A percentile compares a stretch with the other conserved stretches of the same genome.
These are phyloP conservation scores for Neoarthrinium moseri DNA, from an alignment of 2,329 filamentous ascomycete genomes.

Conservation along the genomic window DNA sequence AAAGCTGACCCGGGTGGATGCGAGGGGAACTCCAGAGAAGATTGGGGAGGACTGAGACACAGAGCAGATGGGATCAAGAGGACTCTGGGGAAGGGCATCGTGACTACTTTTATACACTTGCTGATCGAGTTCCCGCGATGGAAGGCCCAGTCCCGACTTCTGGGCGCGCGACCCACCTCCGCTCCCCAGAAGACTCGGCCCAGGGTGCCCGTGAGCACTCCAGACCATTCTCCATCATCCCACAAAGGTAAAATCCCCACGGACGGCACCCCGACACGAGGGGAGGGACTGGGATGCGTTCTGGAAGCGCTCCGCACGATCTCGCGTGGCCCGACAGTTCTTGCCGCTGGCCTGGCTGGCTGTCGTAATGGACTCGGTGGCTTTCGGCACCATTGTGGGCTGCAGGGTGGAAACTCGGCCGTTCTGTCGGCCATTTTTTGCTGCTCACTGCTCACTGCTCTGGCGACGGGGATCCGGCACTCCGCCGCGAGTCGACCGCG, in stretches of 20 bases:
- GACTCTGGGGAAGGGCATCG: conserved; percentile 2
- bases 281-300: neutral
- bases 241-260: conserved; percentile 8
- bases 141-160: neutral
- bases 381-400: conserved; percentile 9
- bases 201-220: neutral
- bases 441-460: neutral
- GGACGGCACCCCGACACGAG: conserved; percentile 6
- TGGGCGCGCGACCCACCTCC: neutral
- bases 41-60: conserved; percentile 2
- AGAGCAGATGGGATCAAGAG: neutral
- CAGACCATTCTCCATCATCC: conserved; percentile 1
- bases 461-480: no score
- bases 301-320: neutral
- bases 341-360: neutral
- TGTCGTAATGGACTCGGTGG: conserved; percentile 10
- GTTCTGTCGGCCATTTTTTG: neutral
- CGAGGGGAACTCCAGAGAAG: no score
- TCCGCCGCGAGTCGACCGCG: neutral
- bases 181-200: neutral
- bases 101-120: conserved; percentile 4
- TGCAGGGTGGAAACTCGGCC: conserved; percentile 6
- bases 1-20: neutral
- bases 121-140: neutral
- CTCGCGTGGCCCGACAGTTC: neutral